Base-by-base conservation (phyloP, 305 asterid species). In the Rubia peregrina region DNA sequence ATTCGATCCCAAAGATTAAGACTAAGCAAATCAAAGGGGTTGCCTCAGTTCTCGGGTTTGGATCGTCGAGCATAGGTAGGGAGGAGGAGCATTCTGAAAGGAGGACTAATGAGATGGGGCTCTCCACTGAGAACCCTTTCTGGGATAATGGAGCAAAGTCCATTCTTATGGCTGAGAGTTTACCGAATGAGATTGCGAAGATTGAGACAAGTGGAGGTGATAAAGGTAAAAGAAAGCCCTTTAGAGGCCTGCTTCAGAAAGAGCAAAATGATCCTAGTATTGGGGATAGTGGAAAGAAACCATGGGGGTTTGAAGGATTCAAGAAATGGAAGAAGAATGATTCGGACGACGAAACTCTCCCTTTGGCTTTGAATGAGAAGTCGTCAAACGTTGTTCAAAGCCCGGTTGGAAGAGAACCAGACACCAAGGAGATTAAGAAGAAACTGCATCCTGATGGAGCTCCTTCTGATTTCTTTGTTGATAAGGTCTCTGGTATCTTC, bases 321-420 rank as follows among this genome's bases (percentile, higher is more conserved):
- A 91, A 80, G 90, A 91, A 86, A 83, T 91, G 91, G 97, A 91
- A 72, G 80, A 91, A 76, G 75, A 83, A 65, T 61, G 87, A 86
- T 10, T 60, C 78, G 1, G 83, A 81, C 16, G 89, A 86, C 7
- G 91, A 84, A 77, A 89, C 84, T 9, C 82, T 80, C 63, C 92
- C 91, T 2, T 57, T 86, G 80, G 85, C 97, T 30, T 81, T 82
- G 19, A 65, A 36, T 71, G 91, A 84, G 65, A 92, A 86, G 77
- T 85, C 89, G 30, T 85, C 89, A 30, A 89, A 85, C 7, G 77
- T 84, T 41, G 80, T 80, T 24, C 75, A 44, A 38, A 86, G 85
- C 67, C 95, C 90, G 0, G 53, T 80, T 14, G 90, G 80, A 21
- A 51, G 83, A 67, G 90, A 89, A 38, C 84, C 87, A 7, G 87